Percentiles rank a stretch among this genome's conserved stretches.
phyloP scores from a whole-genome alignment of 1,284 basidiomycete genomes.

The Trichosporon inkin region DNA sequence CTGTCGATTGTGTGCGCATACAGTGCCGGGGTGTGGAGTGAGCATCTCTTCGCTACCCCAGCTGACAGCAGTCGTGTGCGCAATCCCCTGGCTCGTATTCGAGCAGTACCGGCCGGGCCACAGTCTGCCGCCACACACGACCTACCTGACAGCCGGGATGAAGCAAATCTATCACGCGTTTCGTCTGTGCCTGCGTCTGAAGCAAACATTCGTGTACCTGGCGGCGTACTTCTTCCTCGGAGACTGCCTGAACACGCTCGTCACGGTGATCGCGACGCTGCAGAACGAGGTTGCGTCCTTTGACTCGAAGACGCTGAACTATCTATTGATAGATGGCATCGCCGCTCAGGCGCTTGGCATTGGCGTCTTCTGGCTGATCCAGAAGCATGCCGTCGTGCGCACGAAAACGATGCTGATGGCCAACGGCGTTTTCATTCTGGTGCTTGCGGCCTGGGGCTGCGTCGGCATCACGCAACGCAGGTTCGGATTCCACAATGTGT shows the following conservation, averaged over 20 bases:
- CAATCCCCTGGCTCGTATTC: constrained; percentile 24
- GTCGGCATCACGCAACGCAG: constrained; percentile 22
- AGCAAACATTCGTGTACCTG: constrained; percentile 56
- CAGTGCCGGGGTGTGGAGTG: constrained; percentile 68
- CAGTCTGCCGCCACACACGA: constrained; percentile 21
- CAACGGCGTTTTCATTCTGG: constrained; percentile 43
- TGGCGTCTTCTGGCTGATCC: constrained; percentile 71
- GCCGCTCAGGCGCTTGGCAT: constrained; percentile 64
- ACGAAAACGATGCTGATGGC: constrained; percentile 61
- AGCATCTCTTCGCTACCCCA: constrained; percentile 51
- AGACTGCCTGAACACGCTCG: constrained; percentile 58
- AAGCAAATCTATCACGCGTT: constrained; percentile 64
- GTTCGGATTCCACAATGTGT: constrained; percentile 28
- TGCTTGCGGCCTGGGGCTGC: constrained; percentile 44
- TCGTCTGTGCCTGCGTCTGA: constrained; percentile 63
- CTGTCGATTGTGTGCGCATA: constrained; percentile 69
- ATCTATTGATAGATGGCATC: constrained; percentile 69
- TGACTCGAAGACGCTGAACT: constrained; percentile 43
- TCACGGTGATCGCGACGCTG: constrained; percentile 68
- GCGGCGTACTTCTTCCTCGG: constrained; percentile 57
- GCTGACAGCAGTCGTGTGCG: constrained; percentile 49
- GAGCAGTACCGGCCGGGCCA: constrained; percentile 29
- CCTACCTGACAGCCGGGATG: constrained; percentile 25
- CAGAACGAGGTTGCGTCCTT: constrained; percentile 62
- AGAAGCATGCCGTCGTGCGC: constrained; percentile 64